Evolutionary conservation across 1,284 basidiomycete genomes (phyloP), one percentile per base, ranked within the genome.

Genomic region (Trametes pubescens): DNA sequence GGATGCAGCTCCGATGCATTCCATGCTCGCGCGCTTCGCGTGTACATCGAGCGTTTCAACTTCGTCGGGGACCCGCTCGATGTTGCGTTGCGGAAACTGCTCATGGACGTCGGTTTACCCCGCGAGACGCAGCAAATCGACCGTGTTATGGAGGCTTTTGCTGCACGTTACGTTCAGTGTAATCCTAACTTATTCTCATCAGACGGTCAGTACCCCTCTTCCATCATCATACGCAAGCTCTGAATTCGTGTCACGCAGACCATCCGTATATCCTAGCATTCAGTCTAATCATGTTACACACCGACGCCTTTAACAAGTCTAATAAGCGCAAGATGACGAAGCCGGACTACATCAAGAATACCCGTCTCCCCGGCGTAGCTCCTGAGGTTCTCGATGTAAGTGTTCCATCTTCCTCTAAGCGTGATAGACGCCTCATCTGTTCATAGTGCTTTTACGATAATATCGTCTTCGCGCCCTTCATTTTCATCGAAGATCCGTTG

Each of bases 301-400:
- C 98, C 13, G 97, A 99, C 75, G 93, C 92, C 1, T 99, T 99
- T 83, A 99, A 99, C 80, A 94, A 92, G 78, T 95, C 94, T 69
- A 99, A 98, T 79, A 98, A 95, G 79, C 90, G 91, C 67, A 99
- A 99, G 81, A 99, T 99, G 98, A 90, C 92, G 37, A 98, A 96
- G 75, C 82, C 87, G 1, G 96, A 97, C 73, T 98, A 98, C 74
- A 83, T 98, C 67, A 93, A 89, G 79, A 98, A 98, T 73, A 96
- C 96, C 0, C 83, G 86, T 57, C 84, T 97, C 65, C 92, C 95
- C n/a, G 95, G 95, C 13, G 86, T 98, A 21, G 82, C 88, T 18
- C 84, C 88, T 4, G 90, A 96, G 71, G 87, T 98, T 35, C 83
- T 99, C 61, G 95, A 97, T 74, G 95, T 96, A 75, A 76, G 73